Conservation (phyloP, 78 protist genomes). For the Pigoraptor vietnamica region DNA sequence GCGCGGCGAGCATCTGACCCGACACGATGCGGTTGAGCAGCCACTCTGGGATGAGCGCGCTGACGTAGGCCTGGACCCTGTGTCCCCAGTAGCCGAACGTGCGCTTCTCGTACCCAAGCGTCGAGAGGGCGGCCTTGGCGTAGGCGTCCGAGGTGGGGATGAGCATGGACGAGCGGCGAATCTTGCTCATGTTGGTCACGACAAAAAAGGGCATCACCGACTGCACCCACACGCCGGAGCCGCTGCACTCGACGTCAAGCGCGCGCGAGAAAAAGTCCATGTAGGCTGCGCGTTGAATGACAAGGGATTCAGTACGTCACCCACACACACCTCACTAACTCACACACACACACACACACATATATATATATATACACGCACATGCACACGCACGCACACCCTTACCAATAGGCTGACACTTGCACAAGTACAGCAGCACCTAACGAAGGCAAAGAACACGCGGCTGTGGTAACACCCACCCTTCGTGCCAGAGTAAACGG, state of each 20-base stretch:
- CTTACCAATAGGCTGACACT: too few relatives aligned
- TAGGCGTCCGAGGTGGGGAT: background rate
- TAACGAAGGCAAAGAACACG: too few relatives aligned
- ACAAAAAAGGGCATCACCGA: background rate
- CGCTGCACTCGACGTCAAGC: constrained; percentile 35
- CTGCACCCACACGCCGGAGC: constrained; percentile 54
- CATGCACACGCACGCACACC: too few relatives aligned
- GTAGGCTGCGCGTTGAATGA: too few relatives aligned
- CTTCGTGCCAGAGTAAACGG: constrained; percentile 62
- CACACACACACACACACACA: too few relatives aligned
- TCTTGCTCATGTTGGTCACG: background rate
- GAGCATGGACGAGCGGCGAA: background rate
- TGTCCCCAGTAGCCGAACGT: constrained; percentile 5
- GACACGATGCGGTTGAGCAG: too few relatives aligned
- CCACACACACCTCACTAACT: too few relatives aligned
- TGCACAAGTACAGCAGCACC: too few relatives aligned
- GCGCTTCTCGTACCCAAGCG: background rate
- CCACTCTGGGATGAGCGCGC: background rate
- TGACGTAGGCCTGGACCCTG: background rate
- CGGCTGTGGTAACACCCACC: too few relatives aligned
- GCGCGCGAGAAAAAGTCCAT: constrained; percentile 41
- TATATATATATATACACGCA: too few relatives aligned
- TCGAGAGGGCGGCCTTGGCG: background rate
- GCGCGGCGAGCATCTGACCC: too few relatives aligned
- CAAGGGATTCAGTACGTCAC: too few relatives aligned